These are phyloP conservation scores for Cubamyces sp. DNA, from an alignment of 768 basidiomycete species.

Conservation along the genomic window DNA sequence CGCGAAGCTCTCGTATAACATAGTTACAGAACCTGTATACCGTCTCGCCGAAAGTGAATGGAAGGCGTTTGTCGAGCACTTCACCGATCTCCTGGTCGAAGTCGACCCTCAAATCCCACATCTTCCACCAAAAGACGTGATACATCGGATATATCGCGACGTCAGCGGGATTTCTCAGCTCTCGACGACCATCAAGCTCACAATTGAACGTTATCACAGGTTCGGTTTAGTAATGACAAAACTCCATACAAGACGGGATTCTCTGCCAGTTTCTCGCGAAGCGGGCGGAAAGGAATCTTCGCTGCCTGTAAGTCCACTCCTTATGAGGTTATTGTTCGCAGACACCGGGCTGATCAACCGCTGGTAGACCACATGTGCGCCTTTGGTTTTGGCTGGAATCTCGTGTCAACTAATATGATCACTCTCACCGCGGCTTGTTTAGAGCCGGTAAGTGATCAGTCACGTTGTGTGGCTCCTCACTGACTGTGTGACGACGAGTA, in stretches of 20 bases:
- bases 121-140: constrained; percentile 88
- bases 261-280: constrained; percentile 84
- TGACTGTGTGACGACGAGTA: neutral
- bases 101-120: constrained; percentile 85
- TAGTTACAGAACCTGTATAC: constrained; percentile 70
- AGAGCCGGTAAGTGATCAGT: constrained; percentile 33
- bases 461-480: constrained; percentile 3
- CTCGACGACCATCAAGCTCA: neutral
- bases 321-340: neutral
- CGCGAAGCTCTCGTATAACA: neutral
- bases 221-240: constrained; percentile 92
- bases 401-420: neutral
- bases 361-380: constrained; percentile 65
- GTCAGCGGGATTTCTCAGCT: constrained; percentile 43
- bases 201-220: constrained; percentile 41
- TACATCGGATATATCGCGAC: constrained; percentile 93
- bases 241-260: constrained; percentile 92
- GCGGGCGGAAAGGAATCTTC: constrained; percentile 89
- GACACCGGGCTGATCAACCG: no score
- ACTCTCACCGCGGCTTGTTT: neutral
- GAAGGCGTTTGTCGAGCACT: constrained; percentile 77
- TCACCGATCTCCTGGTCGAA: constrained; percentile 68
- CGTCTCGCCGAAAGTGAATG: constrained; percentile 87
- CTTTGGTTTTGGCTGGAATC: neutral
- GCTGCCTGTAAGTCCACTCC: constrained; percentile 68